Conservation (phyloP, 768 basidiomycete species). For the Mycena vulgaris region DNA sequence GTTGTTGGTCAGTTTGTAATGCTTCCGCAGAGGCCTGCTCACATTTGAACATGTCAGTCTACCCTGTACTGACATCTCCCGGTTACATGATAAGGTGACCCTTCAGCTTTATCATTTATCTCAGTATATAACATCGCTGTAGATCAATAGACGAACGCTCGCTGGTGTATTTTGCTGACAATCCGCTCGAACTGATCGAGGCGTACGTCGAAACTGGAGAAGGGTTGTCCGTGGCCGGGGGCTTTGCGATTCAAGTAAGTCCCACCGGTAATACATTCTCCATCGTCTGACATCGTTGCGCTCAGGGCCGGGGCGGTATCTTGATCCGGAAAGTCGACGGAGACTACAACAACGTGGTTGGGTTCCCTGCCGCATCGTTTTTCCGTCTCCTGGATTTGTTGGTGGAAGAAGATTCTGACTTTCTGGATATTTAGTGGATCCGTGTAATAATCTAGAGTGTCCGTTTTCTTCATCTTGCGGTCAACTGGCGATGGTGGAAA, state of each 20-base stretch:
- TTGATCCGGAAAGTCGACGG: constrained; percentile 91
- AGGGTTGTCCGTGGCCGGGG: constrained; percentile 91
- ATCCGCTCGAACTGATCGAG: constrained; percentile 67
- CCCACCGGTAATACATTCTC: background rate
- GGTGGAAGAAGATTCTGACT: constrained; percentile 83
- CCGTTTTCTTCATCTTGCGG: background rate
- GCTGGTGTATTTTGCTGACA: constrained; percentile 83
- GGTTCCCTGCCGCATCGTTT: constrained; percentile 92
- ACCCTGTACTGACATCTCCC: constrained; percentile 81
- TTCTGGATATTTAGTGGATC: constrained; percentile 63
- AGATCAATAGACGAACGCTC: constrained; percentile 90
- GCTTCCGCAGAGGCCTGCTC: background rate
- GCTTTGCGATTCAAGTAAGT: constrained; percentile 91
- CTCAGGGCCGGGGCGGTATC: constrained; percentile 85
- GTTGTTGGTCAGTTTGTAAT: constrained; percentile 71
- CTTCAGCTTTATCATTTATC: background rate
- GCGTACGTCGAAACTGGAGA: constrained; percentile 91
- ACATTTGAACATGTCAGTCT: constrained; percentile 61
- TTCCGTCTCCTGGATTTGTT: constrained; percentile 80
- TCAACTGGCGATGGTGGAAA: no score
- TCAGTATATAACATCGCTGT: background rate
- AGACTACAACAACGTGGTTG: constrained; percentile 92
- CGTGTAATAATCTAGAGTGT: background rate
- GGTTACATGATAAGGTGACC: constrained; percentile 82
- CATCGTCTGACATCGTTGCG: background rate